A percentile compares a stretch with the other conserved stretches of the same genome.
Conservation (phyloP, 768 basidiomycete species). For the Rhodotorula sphaerocarpa region DNA sequence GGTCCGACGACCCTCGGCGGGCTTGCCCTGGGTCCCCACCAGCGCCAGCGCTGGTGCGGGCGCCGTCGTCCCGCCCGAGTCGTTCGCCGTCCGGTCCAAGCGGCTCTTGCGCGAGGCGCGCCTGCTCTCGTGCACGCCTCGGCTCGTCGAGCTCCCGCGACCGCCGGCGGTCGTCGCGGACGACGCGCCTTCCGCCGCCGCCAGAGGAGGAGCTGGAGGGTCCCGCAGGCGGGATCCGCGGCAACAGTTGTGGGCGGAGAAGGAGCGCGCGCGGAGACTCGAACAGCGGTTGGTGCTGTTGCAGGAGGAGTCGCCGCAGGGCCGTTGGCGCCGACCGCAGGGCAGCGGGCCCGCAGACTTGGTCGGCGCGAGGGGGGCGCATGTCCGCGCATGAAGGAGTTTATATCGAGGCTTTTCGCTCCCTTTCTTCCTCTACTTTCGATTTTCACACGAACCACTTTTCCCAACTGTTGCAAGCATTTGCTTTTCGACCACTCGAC, state of each 20-base stretch:
- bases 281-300: conserved; percentile 19
- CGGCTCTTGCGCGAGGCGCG: conserved; percentile 81
- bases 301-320: not conserved
- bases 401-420: no score
- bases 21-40: not conserved
- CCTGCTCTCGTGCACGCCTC: conserved; percentile 68
- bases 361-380: no score
- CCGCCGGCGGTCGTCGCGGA: not conserved
- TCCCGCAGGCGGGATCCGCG: conserved; percentile 18
- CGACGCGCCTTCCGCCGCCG: not conserved
- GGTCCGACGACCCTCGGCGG: conserved; percentile 21
- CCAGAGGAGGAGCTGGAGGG: not conserved
- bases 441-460: no score
- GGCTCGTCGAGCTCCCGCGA: conserved; percentile 66
- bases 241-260: conserved; percentile 33
- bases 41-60: conserved; percentile 26
- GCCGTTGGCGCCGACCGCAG: no score
- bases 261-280: conserved; percentile 20
- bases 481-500: no score
- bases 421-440: no score
- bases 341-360: no score
- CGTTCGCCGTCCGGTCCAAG: conserved; percentile 70
- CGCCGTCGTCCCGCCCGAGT: conserved; percentile 27
- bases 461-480: no score
- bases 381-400: no score